Base-by-base conservation (phyloP, 345 rosid species). In the Eucalyptus viminalis region DNA sequence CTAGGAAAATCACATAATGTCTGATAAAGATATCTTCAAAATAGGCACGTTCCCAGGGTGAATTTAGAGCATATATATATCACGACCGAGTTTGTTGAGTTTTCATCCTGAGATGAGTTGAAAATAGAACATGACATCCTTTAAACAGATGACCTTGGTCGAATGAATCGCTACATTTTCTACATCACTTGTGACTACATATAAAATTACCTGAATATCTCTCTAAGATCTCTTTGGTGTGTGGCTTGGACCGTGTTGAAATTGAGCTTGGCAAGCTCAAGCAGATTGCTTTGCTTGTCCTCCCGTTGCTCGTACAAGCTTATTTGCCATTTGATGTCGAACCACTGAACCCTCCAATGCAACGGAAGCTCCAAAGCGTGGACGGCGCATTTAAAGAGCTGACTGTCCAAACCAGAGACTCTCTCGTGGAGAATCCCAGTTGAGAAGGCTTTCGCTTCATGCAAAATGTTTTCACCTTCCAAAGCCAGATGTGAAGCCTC, bases 281-380 rank as follows among this genome's bases (percentile, higher is more conserved):
- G 54, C 40, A 94, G 34, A 24, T 11, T 44, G 12, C 89, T 34
- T 19, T 65, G 88, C 25, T 86, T 49, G 43, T 88, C 56, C 29
- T 9, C 51, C 43, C 31, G 2, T 22, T 89, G 54, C 86, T 91
- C 90, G 5, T 86, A 88, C 22, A n/a, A 15, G n/a, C 86, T 49
- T 22, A 94, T 91, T 11, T 91, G 92, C 94, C 95, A 91, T 49
- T 91, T 92, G 45, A 93, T 94, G n/a, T 94, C 93, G 44, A 93
- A 93, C 96, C 96, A 95, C 6, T 86, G 86, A 16, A 93, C 93
- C 54, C 94, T 88, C 94, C 95, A 86, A 14, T 95, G 93, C 8
- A 86, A 87, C 7, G 95, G 85, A 29, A 95, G 92, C 87, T 94
- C 95, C 90, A 93, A 90, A 25, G 89, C 88, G 27, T 92, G 94